Evolutionary conservation across 208 protist genomes (phyloP).

Genomic region (Sergeia podlipaevii): DNA sequence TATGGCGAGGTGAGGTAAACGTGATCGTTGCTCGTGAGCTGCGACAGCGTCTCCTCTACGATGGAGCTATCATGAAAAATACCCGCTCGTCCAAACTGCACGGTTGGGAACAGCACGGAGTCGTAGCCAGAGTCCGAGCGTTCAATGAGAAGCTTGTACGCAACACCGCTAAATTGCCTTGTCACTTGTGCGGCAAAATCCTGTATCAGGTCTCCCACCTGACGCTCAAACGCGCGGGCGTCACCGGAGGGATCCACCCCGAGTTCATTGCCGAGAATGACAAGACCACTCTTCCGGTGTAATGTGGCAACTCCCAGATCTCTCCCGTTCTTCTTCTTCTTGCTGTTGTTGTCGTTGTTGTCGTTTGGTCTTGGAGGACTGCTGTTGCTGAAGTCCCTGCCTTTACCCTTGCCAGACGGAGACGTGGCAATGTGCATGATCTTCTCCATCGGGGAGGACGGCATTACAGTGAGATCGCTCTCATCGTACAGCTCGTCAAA

Average conservation of each 20-base stretch:
- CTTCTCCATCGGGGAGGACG: slow-evolving; percentile 1
- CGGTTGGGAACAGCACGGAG: slow-evolving; percentile 71
- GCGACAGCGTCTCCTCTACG: slow-evolving; percentile 41
- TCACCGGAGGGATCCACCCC: slow-evolving; percentile 42
- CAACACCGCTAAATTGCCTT: slow-evolving; percentile 9
- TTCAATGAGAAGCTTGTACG: slow-evolving; percentile 6
- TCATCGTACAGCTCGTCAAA: slow-evolving; percentile 10
- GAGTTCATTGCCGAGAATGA: slow-evolving; percentile 54
- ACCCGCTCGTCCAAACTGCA: slow-evolving; percentile 61
- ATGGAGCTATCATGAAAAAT: slow-evolving; percentile 66
- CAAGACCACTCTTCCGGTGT: slow-evolving; percentile 47
- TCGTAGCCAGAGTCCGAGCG: slow-evolving; percentile 26
- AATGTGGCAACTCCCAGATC: slow-evolving; percentile 18
- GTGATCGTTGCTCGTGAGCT: slow-evolving; percentile 28
- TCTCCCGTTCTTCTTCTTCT: background rate
- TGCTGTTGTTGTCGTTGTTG: slow-evolving; percentile 12
- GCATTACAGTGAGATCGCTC: background rate
- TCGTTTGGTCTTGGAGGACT: slow-evolving; percentile 4
- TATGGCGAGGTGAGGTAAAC: slow-evolving; percentile 80
- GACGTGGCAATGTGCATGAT: background rate
- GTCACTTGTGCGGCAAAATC: slow-evolving; percentile 26
- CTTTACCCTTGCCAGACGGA: background rate
- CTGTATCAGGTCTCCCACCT: slow-evolving; percentile 18
- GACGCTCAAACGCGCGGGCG: slow-evolving; percentile 21
- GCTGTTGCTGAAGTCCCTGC: too few relatives aligned